Conservation (phyloP, 495 filamentous ascomycete species). For the Pyronema omphalodes region DNA sequence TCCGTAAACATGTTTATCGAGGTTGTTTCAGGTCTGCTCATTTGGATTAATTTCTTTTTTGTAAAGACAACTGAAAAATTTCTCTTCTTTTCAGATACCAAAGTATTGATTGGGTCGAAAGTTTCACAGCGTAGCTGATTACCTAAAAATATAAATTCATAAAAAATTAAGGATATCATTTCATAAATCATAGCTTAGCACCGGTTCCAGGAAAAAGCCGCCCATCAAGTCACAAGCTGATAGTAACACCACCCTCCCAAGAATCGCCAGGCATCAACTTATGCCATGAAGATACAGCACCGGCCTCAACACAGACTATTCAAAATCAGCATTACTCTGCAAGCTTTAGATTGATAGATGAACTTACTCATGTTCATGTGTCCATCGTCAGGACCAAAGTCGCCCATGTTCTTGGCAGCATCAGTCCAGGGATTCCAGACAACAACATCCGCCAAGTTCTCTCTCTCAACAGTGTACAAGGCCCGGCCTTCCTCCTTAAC, state of each 20-base stretch:
- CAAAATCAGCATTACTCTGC: not conserved
- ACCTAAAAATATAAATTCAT: too few species aligned
- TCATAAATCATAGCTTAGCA: not conserved
- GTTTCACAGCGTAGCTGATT: too few species aligned
- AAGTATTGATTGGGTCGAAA: too few species aligned
- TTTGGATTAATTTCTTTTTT: too few species aligned
- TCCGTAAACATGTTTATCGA: too few species aligned
- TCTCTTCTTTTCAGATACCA: too few species aligned
- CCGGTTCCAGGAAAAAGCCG: not conserved
- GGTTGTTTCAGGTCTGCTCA: too few species aligned
- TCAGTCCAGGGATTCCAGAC: slow-evolving; percentile 97
- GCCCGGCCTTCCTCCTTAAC: slow-evolving; percentile 43
- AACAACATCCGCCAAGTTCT: slow-evolving; percentile 58
- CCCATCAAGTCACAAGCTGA: slow-evolving; percentile 26
- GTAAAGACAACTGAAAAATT: too few species aligned
- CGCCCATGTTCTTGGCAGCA: slow-evolving; percentile 60
- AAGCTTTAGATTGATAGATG: not conserved
- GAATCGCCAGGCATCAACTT: slow-evolving; percentile 69
- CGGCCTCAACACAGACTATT: slow-evolving; percentile 70
- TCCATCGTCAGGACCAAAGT: slow-evolving; percentile 77
- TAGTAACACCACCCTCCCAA: slow-evolving; percentile 76
- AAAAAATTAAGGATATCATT: too few species aligned
- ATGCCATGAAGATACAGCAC: slow-evolving; percentile 62
- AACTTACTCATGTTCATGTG: slow-evolving; percentile 57
- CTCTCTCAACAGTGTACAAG: slow-evolving; percentile 52